Percentiles rank a stretch among this genome's conserved stretches.
These are phyloP conservation scores for Forsythia viridissima DNA, from an alignment of 257 asterid species.

Conservation along the genomic window DNA sequence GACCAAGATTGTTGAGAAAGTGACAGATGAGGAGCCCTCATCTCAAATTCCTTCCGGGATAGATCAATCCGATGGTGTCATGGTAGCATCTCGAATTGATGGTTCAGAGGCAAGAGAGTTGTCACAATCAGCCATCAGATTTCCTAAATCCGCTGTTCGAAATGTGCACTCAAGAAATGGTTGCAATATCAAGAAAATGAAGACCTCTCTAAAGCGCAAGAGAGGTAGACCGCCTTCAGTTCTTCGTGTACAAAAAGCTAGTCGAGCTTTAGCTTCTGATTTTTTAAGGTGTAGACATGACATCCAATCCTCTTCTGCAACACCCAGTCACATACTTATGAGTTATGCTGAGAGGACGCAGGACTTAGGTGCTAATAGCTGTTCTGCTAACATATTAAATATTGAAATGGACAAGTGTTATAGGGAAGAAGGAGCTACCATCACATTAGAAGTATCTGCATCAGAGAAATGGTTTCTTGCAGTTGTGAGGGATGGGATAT, in stretches of 20 bases:
- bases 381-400: constrained; percentile 71
- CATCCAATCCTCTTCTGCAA: constrained; percentile 26
- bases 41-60: constrained; percentile 15
- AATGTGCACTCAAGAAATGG: constrained; percentile 48
- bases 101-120: constrained; percentile 25
- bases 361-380: constrained; percentile 34
- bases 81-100: constrained; percentile 23
- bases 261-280: constrained; percentile 38
- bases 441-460: constrained; percentile 56
- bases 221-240: constrained; percentile 51
- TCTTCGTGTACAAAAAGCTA: constrained; percentile 44
- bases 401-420: constrained; percentile 68
- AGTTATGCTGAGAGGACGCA: constrained; percentile 44
- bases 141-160: constrained; percentile 45
- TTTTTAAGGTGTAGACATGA: constrained; percentile 44
- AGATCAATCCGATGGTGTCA: constrained; percentile 6
- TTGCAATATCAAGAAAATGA: constrained; percentile 57
- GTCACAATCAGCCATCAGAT: constrained; percentile 30
- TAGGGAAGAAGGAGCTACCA: constrained; percentile 64
- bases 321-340: constrained; percentile 36
- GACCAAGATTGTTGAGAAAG: constrained; percentile 29
- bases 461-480: constrained; percentile 67
- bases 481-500: constrained; percentile 47
- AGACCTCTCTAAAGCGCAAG: constrained; percentile 64
- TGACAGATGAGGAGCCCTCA: constrained; percentile 13